Conservation (phyloP, 768 basidiomycete species). For the Udeniomyces megalosporus region DNA sequence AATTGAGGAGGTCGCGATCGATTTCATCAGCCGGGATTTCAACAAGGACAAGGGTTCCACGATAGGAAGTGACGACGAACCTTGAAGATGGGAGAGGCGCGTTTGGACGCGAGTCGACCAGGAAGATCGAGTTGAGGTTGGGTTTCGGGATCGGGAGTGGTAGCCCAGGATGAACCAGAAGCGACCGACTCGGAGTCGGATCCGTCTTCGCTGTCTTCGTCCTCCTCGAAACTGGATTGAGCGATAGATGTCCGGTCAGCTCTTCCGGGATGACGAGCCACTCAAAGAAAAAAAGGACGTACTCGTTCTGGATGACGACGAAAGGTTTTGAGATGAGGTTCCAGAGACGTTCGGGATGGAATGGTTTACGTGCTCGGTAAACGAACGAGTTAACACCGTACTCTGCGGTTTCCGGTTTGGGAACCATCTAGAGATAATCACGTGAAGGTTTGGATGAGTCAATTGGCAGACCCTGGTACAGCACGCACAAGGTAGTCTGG, state of each 20-base stretch:
- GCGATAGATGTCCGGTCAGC: too few relatives aligned
- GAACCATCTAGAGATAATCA: conserved; percentile 14
- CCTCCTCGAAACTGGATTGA: too few relatives aligned
- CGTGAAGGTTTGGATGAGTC: too few relatives aligned
- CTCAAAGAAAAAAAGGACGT: too few relatives aligned
- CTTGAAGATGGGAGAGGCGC: conserved; percentile 21
- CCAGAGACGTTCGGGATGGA: conserved; percentile 29
- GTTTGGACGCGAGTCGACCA: conserved; percentile 22
- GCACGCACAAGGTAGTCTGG: too few relatives aligned
- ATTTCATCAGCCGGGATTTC: too few relatives aligned
- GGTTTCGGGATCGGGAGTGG: neutral
- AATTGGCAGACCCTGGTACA: too few relatives aligned
- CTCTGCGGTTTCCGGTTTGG: conserved; percentile 25
- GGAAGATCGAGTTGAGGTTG: conserved; percentile 25
- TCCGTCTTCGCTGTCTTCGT: conserved; percentile 17
- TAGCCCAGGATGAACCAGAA: neutral
- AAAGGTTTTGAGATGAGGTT: conserved; percentile 23
- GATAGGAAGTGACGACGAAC: too few relatives aligned
- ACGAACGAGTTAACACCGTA: conserved; percentile 26
- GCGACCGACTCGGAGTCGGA: too few relatives aligned
- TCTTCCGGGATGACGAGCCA: too few relatives aligned
- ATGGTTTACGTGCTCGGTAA: conserved; percentile 27
- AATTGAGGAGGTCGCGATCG: too few relatives aligned
- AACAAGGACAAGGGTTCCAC: too few relatives aligned
- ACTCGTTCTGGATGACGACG: conserved; percentile 24